Conservation (phyloP, 768 basidiomycete species). For the Phlebiopsis flavidoalba region DNA sequence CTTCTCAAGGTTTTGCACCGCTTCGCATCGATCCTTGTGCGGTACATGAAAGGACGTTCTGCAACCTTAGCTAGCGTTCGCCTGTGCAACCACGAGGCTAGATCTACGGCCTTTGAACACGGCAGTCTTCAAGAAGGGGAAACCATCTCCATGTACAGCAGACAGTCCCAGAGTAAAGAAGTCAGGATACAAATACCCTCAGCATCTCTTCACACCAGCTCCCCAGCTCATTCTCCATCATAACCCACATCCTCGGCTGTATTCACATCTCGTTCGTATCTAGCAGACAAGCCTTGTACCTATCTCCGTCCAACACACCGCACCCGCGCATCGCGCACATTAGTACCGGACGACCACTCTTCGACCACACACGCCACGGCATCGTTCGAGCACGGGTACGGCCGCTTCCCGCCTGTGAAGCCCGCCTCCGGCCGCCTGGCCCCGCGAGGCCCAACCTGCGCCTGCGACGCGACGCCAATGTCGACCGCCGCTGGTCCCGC, state of each 20-base stretch:
- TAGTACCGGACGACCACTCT: conserved; percentile 56
- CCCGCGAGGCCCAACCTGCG: conserved; percentile 13
- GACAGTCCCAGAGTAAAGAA: neutral
- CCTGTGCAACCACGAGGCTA: neutral
- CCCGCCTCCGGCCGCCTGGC: conserved; percentile 13
- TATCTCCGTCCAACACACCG: neutral
- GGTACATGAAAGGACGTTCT: neutral
- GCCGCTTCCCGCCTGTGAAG: conserved; percentile 25
- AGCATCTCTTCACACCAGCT: neutral
- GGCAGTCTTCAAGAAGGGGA: neutral
- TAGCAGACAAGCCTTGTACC: neutral
- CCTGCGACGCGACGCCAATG: conserved; percentile 13
- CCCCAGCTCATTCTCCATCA: neutral
- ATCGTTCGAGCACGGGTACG: conserved; percentile 53
- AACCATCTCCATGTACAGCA: neutral
- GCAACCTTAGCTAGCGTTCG: neutral
- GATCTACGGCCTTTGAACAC: neutral
- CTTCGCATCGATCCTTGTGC: neutral
- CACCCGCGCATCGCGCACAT: neutral
- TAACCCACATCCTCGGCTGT: neutral
- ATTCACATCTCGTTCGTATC: neutral
- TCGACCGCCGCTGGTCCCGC: conserved; percentile 24
- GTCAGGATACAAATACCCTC: too few species aligned
- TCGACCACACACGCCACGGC: conserved; percentile 68
- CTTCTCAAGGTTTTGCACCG: neutral